A percentile compares a stretch with the other conserved stretches of the same genome.
Conservation (phyloP, 129 eudicot genomes). For the Saussurea involucrata region DNA sequence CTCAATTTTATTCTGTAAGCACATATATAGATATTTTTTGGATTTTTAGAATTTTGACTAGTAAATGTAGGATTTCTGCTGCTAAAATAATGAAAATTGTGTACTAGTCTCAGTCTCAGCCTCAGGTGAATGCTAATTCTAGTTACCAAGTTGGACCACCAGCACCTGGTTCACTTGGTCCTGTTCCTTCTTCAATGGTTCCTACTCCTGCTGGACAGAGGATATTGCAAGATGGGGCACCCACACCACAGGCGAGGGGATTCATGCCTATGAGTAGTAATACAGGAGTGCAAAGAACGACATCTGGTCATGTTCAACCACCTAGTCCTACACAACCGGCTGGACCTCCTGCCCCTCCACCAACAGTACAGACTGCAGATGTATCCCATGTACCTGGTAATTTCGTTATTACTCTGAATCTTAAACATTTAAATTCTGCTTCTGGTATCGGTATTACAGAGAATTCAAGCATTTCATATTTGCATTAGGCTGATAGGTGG, state of each 20-base stretch:
- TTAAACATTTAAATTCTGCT: background rate
- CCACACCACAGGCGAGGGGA: constrained; percentile 49
- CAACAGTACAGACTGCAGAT: constrained; percentile 81
- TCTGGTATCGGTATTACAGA: background rate
- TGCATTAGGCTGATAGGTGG: background rate
- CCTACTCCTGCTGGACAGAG: constrained; percentile 44
- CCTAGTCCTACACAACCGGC: constrained; percentile 63
- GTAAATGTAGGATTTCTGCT: background rate
- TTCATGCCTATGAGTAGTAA: constrained; percentile 55
- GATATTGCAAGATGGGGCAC: constrained; percentile 55
- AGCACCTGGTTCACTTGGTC: constrained; percentile 47
- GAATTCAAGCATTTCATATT: background rate
- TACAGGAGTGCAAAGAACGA: constrained; percentile 56
- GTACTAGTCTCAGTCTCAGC: constrained; percentile 31
- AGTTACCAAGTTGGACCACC: constrained; percentile 59
- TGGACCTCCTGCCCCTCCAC: constrained; percentile 76
- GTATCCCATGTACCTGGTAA: constrained; percentile 74
- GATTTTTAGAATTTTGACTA: background rate
- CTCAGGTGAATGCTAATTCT: constrained; percentile 57
- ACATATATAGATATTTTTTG: background rate
- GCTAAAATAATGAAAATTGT: background rate
- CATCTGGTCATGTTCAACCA: constrained; percentile 53
- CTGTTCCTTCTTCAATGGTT: constrained; percentile 47
- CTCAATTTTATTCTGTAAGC: constrained; percentile 67
- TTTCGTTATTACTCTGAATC: background rate